Conservation (phyloP, 2,329 filamentous ascomycete genomes). For the Colletotrichum coccodes region DNA sequence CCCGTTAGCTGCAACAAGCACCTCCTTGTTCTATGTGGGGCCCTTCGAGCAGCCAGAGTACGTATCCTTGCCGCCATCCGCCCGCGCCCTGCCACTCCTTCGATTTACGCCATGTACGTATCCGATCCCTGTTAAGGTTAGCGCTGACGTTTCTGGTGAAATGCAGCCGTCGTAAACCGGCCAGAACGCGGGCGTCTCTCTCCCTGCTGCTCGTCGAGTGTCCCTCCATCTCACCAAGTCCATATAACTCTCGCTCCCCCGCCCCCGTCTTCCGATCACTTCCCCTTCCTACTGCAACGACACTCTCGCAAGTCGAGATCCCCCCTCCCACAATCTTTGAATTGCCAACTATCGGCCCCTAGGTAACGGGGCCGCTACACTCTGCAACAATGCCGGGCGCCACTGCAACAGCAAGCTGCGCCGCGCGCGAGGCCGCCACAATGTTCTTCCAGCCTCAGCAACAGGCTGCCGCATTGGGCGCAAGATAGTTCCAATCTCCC, state of each 20-base stretch:
- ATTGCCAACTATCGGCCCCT: slow-evolving; percentile 18
- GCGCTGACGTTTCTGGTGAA: neutral
- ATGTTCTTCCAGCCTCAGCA: slow-evolving; percentile 23
- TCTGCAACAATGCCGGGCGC: slow-evolving; percentile 33
- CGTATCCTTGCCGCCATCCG: neutral
- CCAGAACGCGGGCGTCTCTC: neutral
- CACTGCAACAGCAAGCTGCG: slow-evolving; percentile 13
- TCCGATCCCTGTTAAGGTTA: neutral
- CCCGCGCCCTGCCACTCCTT: neutral
- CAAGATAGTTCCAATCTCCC: slow-evolving; percentile 17
- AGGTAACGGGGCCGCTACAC: slow-evolving; percentile 31
- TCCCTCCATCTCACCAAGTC: neutral
- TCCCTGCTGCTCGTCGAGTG: neutral
- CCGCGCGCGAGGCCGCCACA: slow-evolving; percentile 5
- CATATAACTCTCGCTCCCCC: slow-evolving; percentile 6
- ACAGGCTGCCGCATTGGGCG: slow-evolving; percentile 17
- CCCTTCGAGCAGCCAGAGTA: neutral
- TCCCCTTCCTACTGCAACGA: neutral
- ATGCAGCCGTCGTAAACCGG: slow-evolving; percentile 17
- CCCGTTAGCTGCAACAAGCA: neutral
- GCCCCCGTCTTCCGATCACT: neutral
- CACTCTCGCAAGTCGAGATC: slow-evolving; percentile 13
- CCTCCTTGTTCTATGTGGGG: neutral
- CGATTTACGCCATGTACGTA: neutral
- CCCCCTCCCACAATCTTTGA: neutral